Evolutionary conservation across 1,284 basidiomycete species (phyloP).

Genomic region (Rhizoctonia solani): DNA sequence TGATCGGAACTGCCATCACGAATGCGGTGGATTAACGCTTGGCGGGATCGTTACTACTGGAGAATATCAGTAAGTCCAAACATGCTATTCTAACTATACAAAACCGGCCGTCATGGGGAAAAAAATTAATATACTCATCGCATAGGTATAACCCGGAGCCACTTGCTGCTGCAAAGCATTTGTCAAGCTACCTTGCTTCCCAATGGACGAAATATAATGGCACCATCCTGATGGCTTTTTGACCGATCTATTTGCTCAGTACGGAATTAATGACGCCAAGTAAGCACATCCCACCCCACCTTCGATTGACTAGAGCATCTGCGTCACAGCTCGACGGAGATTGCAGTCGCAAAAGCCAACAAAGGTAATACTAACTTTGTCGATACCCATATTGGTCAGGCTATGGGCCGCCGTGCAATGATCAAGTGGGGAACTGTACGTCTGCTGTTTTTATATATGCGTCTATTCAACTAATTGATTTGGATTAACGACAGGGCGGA

Average conservation of each 20-base stretch:
- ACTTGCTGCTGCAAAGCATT: conserved; percentile 42
- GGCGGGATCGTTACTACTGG: conserved; percentile 37
- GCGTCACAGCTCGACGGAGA: conserved; percentile 30
- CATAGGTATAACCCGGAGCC: conserved; percentile 41
- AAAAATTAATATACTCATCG: neutral
- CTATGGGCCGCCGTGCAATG: conserved; percentile 36
- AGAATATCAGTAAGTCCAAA: conserved; percentile 24
- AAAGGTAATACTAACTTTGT: conserved; percentile 25
- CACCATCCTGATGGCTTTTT: conserved; percentile 37
- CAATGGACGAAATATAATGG: conserved; percentile 38
- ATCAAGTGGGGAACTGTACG: conserved; percentile 33
- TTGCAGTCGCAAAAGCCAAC: conserved; percentile 33
- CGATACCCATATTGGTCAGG: conserved; percentile 37
- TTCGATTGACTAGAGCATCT: neutral
- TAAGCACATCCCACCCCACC: neutral
- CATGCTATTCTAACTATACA: neutral
- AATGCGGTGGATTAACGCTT: conserved; percentile 44
- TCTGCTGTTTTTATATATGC: neutral
- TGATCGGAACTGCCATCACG: conserved; percentile 43
- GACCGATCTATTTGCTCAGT: conserved; percentile 35
- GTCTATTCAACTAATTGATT: neutral
- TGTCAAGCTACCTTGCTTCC: conserved; percentile 43
- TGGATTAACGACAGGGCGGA: neutral
- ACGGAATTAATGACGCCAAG: conserved; percentile 42
- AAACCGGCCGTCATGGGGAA: neutral